These are phyloP conservation scores for Aquilaria sinensis DNA, from an alignment of 345 rosid genomes.

Conservation along the genomic window DNA sequence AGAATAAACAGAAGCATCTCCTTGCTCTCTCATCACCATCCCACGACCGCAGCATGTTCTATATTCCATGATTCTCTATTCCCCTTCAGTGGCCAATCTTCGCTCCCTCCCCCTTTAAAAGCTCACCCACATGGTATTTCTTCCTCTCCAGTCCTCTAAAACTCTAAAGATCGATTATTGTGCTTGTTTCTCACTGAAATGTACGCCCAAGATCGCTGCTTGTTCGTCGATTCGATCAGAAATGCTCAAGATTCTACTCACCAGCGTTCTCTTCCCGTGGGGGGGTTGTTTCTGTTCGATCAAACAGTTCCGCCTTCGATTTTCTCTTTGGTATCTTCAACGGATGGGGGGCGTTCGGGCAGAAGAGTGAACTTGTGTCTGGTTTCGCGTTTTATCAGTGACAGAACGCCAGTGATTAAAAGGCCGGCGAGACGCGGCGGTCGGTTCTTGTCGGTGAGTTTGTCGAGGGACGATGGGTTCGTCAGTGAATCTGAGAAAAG, in stretches of 20 bases:
- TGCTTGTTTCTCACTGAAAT: slow-evolving; percentile 17
- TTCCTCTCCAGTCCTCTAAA: not conserved
- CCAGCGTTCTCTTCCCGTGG: slow-evolving; percentile 20
- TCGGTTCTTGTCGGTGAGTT: slow-evolving; percentile 57
- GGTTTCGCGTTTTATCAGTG: slow-evolving; percentile 15
- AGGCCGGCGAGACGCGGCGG: slow-evolving; percentile 22
- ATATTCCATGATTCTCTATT: not conserved
- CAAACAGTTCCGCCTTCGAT: slow-evolving; percentile 35
- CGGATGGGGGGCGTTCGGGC: slow-evolving; percentile 1
- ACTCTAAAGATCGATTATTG: not conserved
- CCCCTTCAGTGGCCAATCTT: slow-evolving; percentile 26
- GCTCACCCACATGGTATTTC: not conserved
- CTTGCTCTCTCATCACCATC: too few species aligned
- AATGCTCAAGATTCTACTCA: slow-evolving; percentile 22
- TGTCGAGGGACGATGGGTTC: slow-evolving; percentile 47
- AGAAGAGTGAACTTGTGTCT: slow-evolving; percentile 4
- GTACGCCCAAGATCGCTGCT: slow-evolving; percentile 40
- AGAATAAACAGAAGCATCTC: too few species aligned
- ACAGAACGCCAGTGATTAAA: slow-evolving; percentile 23
- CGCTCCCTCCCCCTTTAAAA: not conserved
- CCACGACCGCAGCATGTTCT: too few species aligned
- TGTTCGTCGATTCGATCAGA: slow-evolving; percentile 25
- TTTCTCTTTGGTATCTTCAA: slow-evolving; percentile 24
- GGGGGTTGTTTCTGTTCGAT: slow-evolving; percentile 52
- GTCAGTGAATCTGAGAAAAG: slow-evolving; percentile 34